These are phyloP conservation scores for Ceratocystiopsis brevicomis DNA, from an alignment of 2,329 filamentous ascomycete genomes.

Conservation along the genomic window DNA sequence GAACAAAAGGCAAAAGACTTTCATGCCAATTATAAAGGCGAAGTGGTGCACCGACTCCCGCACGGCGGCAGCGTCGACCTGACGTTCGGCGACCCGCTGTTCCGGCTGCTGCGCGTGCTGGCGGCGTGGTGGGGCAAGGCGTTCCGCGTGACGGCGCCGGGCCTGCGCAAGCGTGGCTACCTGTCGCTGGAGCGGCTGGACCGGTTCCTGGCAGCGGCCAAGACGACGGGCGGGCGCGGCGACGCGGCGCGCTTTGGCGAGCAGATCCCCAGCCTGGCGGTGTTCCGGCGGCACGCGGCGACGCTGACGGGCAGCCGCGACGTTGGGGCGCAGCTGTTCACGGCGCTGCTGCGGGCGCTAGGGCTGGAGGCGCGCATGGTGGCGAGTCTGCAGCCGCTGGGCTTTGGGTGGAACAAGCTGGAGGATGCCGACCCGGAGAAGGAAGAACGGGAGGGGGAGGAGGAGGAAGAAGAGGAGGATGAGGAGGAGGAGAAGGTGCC, in stretches of 20 bases:
- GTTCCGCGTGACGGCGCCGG: conserved; percentile 60
- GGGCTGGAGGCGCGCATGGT: conserved; percentile 72
- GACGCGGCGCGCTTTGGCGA: conserved; percentile 48
- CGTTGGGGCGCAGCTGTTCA: conserved; percentile 76
- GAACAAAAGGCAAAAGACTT: no score
- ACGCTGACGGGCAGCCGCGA: conserved; percentile 67
- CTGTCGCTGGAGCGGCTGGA: conserved; percentile 58
- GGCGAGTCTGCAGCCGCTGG: conserved; percentile 65
- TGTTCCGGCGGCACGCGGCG: conserved; percentile 51
- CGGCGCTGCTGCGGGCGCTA: conserved; percentile 60
- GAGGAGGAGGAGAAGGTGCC: conserved; percentile 2
- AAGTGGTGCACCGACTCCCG: conserved; percentile 18
- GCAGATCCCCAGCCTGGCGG: conserved; percentile 43
- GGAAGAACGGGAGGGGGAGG: conserved; percentile 9
- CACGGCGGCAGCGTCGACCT: conserved; percentile 53
- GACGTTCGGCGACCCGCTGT: conserved; percentile 65
- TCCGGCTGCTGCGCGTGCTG: conserved; percentile 58
- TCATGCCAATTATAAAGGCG: conserved; percentile 5
- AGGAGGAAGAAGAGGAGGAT: conserved; percentile 6
- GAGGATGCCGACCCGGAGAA: conserved; percentile 52
- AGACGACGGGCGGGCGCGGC: conserved; percentile 23
- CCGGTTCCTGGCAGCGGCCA: conserved; percentile 46
- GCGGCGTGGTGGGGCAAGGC: conserved; percentile 73
- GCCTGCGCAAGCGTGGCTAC: conserved; percentile 78
- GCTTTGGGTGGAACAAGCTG: conserved; percentile 75